Evolutionary conservation across 2,329 filamentous ascomycete species (phyloP).

Genomic region (Neonectria neomacrospora): DNA sequence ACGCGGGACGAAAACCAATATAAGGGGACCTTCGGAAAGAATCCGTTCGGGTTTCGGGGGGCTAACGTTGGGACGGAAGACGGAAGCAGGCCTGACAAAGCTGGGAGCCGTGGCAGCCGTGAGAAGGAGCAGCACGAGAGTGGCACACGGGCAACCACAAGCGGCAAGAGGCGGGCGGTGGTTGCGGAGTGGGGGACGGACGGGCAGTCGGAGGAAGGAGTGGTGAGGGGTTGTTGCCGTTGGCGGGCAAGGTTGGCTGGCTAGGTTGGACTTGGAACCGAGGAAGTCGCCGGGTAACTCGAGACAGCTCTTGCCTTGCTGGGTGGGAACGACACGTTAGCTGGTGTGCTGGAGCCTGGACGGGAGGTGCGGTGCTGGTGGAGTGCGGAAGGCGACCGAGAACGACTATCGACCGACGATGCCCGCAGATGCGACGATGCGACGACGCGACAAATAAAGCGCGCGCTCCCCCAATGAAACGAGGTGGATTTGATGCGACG

Average conservation of each 20-base stretch:
- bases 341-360: background rate
- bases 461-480: constrained; percentile 41
- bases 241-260: constrained; percentile 16
- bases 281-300: constrained; percentile 43
- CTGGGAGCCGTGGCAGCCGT: constrained; percentile 30
- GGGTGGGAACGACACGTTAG: background rate
- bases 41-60: constrained; percentile 26
- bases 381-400: constrained; percentile 40
- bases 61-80: constrained; percentile 11
- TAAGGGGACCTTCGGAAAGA: constrained; percentile 35
- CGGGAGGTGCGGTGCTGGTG: constrained; percentile 1
- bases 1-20: constrained; percentile 41
- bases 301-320: constrained; percentile 6
- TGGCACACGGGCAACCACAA: constrained; percentile 19
- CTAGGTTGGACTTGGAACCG: constrained; percentile 34
- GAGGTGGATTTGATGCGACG: constrained; percentile 43
- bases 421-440: constrained; percentile 41
- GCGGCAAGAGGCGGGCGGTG: constrained; percentile 12
- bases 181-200: constrained; percentile 18
- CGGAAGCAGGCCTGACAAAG: constrained; percentile 11
- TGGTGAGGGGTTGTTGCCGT: constrained; percentile 8
- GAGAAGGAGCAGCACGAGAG: constrained; percentile 38
- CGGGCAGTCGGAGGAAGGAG: constrained; percentile 30
- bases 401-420: constrained; percentile 36
- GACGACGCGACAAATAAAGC: constrained; percentile 34